Percentiles rank a stretch among this genome's conserved stretches.
Conservation (phyloP, 2,329 filamentous ascomycete species). For the Blumeria graminis region DNA sequence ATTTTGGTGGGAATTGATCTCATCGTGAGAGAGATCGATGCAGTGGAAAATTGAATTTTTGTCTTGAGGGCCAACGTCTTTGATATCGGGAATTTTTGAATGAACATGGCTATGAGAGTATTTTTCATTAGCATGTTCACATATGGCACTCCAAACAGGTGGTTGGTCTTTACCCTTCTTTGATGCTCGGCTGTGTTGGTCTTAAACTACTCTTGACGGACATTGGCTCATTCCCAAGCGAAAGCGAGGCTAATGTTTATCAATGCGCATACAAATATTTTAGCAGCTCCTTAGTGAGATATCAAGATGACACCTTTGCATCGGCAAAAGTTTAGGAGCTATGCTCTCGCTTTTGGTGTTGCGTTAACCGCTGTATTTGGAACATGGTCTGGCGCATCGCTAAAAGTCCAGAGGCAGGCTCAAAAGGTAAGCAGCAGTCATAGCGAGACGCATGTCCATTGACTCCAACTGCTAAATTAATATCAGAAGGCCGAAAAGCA, state of each 20-base stretch:
- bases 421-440: not conserved
- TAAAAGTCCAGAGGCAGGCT: not conserved
- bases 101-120: too few species aligned
- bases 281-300: not conserved
- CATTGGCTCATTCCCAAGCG: not conserved
- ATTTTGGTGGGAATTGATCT: too few species aligned
- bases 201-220: not conserved
- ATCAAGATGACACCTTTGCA: not conserved
- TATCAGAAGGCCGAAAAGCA: not conserved
- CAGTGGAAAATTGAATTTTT: too few species aligned
- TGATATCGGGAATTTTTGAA: too few species aligned
- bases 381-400: not conserved
- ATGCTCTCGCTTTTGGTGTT: not conserved
- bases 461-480: not conserved
- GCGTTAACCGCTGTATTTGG: not conserved
- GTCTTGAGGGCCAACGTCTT: too few species aligned
- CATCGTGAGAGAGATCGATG: too few species aligned
- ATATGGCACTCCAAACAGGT: too few species aligned
- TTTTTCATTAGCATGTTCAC: too few species aligned
- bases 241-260: not conserved
- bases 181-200: too few species aligned
- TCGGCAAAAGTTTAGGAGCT: constrained; percentile 3
- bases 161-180: too few species aligned
- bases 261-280: not conserved
- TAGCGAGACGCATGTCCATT: not conserved